Base-by-base conservation (phyloP, 2,329 filamentous ascomycete genomes). In the Ilyonectria destructans region DNA sequence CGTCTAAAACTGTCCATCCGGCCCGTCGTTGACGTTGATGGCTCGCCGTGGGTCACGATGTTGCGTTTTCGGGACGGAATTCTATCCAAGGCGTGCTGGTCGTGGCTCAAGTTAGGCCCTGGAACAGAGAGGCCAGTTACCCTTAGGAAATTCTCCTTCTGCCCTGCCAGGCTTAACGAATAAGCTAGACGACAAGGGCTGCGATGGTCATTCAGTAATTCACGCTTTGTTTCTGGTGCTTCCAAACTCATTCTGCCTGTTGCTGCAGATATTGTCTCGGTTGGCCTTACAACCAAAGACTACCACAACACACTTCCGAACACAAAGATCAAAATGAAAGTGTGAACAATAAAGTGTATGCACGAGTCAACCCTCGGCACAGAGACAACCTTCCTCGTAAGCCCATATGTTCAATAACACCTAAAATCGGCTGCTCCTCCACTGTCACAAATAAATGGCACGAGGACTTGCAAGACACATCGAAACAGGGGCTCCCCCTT, bases 1-100 rank as follows among this genome's bases (percentile, higher is more conserved):
- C 66, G 67, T 65, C 62, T 70, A 67, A 62, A 62, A 68, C 65
- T 70, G 68, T 45, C 43, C 31, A 56, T 56, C 45, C 31, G 49
- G 56, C 43, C 35, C 12, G 58, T 23, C 33, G 56, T 51, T 54
- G 45, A 49, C 29, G 37, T 45, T 40, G 37, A 26, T 26, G 26
- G 8, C 31, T 33, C 31, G 31, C 31, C 31, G 31, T 33, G 8
- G 31, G 31, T 12, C 8, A 23, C 51, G 40, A 54, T 46, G 65
- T 26, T 26, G 56, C 43, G 45, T 46, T 62, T 67, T 58, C 52
- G 21, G 45, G 26, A 65, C 29, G 35, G 31, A 21, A 45, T 23
- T 15, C 26, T 9, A 26, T 13, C 26, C 17, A 19, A 65, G 26
- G 40, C 40, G 3, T 8, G 26, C 23, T 35, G 13, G 3, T 52